Percentiles rank a stretch among this genome's conserved stretches.
phyloP scores from a whole-genome alignment of 352 stramenopile species.

The Phytopythium montanum region DNA sequence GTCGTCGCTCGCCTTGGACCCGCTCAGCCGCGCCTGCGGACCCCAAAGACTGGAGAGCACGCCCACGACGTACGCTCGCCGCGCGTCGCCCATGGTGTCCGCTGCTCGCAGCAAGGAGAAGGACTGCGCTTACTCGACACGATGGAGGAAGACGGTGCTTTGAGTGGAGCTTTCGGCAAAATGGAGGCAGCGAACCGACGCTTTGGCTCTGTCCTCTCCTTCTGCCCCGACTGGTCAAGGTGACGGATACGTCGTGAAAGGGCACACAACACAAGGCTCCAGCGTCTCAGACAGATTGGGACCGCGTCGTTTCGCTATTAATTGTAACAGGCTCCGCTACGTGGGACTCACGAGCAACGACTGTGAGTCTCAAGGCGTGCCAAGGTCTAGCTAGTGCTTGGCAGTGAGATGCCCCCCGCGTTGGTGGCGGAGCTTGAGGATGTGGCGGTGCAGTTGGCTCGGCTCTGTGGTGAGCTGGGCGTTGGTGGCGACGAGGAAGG shows the following conservation, averaged over 20 bases:
- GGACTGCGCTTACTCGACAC: background rate
- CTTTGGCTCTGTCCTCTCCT: background rate
- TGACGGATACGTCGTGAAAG: conserved; percentile 5
- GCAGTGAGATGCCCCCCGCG: background rate
- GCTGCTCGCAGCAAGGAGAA: conserved; percentile 14
- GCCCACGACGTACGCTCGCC: conserved; percentile 52
- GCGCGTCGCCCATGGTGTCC: conserved; percentile 35
- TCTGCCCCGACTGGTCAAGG: background rate
- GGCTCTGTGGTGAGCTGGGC: background rate
- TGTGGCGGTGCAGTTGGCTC: background rate
- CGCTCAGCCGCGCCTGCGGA: conserved; percentile 28
- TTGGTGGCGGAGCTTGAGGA: conserved; percentile 3
- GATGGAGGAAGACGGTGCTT: background rate
- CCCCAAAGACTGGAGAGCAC: conserved; percentile 69
- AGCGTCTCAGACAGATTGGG: too few relatives aligned
- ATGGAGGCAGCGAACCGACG: background rate
- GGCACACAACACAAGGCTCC: background rate
- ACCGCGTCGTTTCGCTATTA: conserved; percentile 12
- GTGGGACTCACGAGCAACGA: too few relatives aligned
- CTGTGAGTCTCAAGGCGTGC: background rate
- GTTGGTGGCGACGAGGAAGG: background rate
- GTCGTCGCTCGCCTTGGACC: conserved; percentile 34
- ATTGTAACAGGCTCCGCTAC: background rate
- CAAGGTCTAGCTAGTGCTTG: background rate
- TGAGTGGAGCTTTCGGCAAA: background rate